Evolutionary conservation across 2,329 filamentous ascomycete species (phyloP), one percentile per base, ranked within the genome.

Genomic region (Arthroderma sp.): DNA sequence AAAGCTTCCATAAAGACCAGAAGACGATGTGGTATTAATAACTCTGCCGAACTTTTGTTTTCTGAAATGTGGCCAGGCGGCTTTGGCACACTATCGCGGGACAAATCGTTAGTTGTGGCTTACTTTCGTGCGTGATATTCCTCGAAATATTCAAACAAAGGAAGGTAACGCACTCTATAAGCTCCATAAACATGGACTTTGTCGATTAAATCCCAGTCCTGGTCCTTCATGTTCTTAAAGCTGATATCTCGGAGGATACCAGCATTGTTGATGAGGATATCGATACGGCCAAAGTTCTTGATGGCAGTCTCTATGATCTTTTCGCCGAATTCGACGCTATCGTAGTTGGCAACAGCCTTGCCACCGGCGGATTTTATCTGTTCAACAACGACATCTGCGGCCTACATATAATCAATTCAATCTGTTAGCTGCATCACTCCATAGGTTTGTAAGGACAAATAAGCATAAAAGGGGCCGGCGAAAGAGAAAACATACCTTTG

Each of bases 151-250:
- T 22, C 15, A 22, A 22, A 22, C 15, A 22, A 22, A 22, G 15
- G 15, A 11, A 28, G 4, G 29, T 36, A 22, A 36, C 56, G 37
- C 55, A 73, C 71, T 66, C 94, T 96, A 76, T 94, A 98, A 59
- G 87, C 82, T 56, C 91, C 91, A 61, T 80, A 83, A 57, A 95
- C 80, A 67, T 98, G 89, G 47, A 96, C 89, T 63, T 80, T 82
- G 67, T 89, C 85, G 62, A 95, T 84, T 55, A 95, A 70, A 62
- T 98, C 89, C 91, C 91, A 98, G 66, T 98, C 91, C 61, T 83
- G 69, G 64, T 98, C 91, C 65, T 83, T 91, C 78, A 96, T 93
- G 70, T 96, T 96, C 77, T 94, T 94, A 73, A 98, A 96, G 75
- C 85, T 89, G 61, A 96, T 66, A 69, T 96, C 88, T 49, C 89